These are phyloP conservation scores for Coniochaeta pulveracea DNA, from an alignment of 2,329 filamentous ascomycete genomes.

Conservation along the genomic window DNA sequence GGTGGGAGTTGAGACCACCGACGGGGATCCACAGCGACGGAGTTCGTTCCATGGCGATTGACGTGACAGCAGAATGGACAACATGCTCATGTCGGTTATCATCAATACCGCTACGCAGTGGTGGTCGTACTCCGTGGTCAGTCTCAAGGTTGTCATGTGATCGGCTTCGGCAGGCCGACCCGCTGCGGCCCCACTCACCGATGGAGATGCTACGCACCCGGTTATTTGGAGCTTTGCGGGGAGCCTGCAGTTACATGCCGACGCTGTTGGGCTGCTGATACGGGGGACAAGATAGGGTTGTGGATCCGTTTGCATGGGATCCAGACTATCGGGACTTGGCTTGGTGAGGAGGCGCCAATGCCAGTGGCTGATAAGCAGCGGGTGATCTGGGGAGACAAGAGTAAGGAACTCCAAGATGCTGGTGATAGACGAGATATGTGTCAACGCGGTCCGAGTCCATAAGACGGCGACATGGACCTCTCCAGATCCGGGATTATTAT, in stretches of 20 bases:
- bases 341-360: no score
- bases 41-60: background rate
- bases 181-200: conserved; percentile 6
- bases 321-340: background rate
- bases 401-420: background rate
- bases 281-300: conserved; percentile 5
- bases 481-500: background rate
- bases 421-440: background rate
- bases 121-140: background rate
- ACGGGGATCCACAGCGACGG: conserved; percentile 6
- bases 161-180: conserved; percentile 4
- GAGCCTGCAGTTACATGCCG: background rate
- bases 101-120: background rate
- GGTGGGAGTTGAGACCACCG: background rate
- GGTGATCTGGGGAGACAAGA: no score
- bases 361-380: no score
- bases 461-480: background rate
- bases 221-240: background rate
- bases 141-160: conserved; percentile 1
- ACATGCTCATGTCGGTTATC: conserved; percentile 1
- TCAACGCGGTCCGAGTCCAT: background rate
- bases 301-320: conserved; percentile 4
- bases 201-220: background rate
- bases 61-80: background rate
- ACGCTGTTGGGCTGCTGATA: background rate